These are phyloP conservation scores for Talaromyces albobiverticillius DNA, from an alignment of 2,329 filamentous ascomycete species.

Conservation along the genomic window DNA sequence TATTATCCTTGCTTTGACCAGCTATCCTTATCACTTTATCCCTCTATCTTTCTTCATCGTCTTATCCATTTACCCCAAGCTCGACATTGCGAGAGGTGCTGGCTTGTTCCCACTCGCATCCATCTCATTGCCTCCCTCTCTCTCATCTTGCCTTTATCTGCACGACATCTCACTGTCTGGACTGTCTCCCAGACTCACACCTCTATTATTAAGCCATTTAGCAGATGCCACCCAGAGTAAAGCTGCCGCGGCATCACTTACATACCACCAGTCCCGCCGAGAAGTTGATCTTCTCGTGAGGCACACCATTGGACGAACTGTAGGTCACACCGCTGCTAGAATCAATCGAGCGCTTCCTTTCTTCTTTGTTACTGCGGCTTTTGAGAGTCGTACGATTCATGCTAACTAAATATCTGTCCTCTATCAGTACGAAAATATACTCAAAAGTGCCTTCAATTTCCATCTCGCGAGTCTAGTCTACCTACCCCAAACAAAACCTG, in stretches of 20 bases:
- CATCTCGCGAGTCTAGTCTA: constrained; percentile 7
- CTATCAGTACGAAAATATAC: not conserved
- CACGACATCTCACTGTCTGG: not conserved
- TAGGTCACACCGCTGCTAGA: not conserved
- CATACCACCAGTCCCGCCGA: not conserved
- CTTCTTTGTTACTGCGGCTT: no score
- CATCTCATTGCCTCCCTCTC: not conserved
- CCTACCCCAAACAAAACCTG: not conserved
- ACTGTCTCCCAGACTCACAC: not conserved
- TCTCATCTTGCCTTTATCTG: not conserved
- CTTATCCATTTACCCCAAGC: not conserved
- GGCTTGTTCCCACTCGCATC: not conserved
- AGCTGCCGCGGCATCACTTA: not conserved
- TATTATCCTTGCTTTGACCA: not conserved
- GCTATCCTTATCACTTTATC: not conserved
- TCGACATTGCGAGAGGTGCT: not conserved
- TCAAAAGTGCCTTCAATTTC: not conserved
- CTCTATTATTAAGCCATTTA: not conserved
- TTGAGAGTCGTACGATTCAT: no score
- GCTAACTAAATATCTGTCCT: not conserved
- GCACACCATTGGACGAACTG: not conserved
- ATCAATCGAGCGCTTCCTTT: no score
- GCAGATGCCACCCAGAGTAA: constrained; percentile 2
- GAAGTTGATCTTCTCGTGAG: constrained; percentile 8
- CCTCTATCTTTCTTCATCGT: not conserved